phyloP scores from a whole-genome alignment of 495 filamentous ascomycete genomes.

The Annulohypoxylon bovei region DNA sequence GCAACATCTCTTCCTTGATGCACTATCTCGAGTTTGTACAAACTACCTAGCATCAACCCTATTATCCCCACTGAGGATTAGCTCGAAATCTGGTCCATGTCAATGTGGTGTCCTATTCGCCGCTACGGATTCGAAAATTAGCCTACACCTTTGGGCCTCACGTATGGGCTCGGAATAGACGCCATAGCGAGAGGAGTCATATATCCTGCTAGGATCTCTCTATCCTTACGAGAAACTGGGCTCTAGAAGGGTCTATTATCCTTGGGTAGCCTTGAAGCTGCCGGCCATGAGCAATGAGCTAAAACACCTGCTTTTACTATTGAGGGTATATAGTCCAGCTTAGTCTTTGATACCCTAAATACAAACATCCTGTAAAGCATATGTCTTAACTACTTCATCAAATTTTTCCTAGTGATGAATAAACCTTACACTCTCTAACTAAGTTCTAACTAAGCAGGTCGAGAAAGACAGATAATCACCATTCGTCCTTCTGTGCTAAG shows the following conservation, averaged over 20 bases:
- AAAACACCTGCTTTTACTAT: background rate
- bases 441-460: too few relatives aligned
- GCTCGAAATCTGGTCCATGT: background rate
- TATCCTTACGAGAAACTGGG: background rate
- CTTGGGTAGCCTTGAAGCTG: constrained; percentile 1
- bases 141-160: background rate
- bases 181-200: background rate
- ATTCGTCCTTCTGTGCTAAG: background rate
- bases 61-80: background rate
- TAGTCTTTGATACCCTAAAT: background rate
- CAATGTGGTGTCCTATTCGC: background rate
- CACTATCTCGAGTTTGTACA: background rate
- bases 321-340: background rate
- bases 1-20: constrained; percentile 29
- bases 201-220: background rate
- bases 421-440: too few relatives aligned
- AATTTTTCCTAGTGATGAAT: too few relatives aligned
- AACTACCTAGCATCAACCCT: background rate
- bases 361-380: background rate
- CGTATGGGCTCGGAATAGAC: background rate
- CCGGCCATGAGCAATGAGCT: background rate
- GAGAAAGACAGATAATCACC: background rate
- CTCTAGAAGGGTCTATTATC: background rate
- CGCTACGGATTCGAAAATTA: background rate
- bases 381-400: background rate